A percentile compares a stretch with the other conserved stretches of the same genome.
Conservation (phyloP, 768 basidiomycete species). For the Suillus brevipes region DNA sequence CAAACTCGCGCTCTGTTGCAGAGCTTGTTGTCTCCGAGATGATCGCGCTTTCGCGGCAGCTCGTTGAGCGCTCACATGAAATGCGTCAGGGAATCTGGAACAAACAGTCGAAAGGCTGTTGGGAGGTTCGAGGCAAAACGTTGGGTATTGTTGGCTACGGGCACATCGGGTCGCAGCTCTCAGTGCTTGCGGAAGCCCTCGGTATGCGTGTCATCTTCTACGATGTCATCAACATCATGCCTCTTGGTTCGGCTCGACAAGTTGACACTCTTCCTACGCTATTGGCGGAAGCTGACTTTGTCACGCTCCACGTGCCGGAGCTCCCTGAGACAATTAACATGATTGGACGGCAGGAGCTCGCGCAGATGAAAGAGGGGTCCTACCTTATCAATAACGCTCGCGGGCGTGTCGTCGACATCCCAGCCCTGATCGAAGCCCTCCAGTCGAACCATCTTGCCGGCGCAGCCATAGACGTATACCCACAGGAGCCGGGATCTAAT, state of each 20-base stretch:
- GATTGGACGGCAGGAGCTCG: slow-evolving; percentile 76
- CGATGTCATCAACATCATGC: slow-evolving; percentile 97
- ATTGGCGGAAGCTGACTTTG: slow-evolving; percentile 82
- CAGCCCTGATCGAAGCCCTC: slow-evolving; percentile 79
- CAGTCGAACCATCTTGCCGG: slow-evolving; percentile 85
- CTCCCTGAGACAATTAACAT: slow-evolving; percentile 94
- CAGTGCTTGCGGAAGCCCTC: slow-evolving; percentile 94
- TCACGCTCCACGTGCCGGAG: slow-evolving; percentile 96
- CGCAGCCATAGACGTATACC: slow-evolving; percentile 93
- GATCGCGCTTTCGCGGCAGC: slow-evolving; percentile 90
- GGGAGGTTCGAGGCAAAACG: slow-evolving; percentile 97
- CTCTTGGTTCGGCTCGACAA: slow-evolving; percentile 90
- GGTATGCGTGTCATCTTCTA: slow-evolving; percentile 95
- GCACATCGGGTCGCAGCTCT: slow-evolving; percentile 96
- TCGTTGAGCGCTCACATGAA: slow-evolving; percentile 86
- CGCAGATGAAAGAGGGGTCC: slow-evolving; percentile 91
- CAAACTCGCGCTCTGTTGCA: slow-evolving; percentile 97
- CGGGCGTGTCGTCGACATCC: slow-evolving; percentile 93
- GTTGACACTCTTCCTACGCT: slow-evolving; percentile 77
- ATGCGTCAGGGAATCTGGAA: slow-evolving; percentile 93
- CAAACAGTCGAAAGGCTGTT: slow-evolving; percentile 97
- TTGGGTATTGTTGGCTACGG: slow-evolving; percentile 98
- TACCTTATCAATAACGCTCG: slow-evolving; percentile 99
- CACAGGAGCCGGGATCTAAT: slow-evolving; percentile 89
- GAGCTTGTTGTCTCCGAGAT: slow-evolving; percentile 96